Evolutionary conservation across 495 filamentous ascomycete species (phyloP).

Genomic region (Geopyxis carbonaria): DNA sequence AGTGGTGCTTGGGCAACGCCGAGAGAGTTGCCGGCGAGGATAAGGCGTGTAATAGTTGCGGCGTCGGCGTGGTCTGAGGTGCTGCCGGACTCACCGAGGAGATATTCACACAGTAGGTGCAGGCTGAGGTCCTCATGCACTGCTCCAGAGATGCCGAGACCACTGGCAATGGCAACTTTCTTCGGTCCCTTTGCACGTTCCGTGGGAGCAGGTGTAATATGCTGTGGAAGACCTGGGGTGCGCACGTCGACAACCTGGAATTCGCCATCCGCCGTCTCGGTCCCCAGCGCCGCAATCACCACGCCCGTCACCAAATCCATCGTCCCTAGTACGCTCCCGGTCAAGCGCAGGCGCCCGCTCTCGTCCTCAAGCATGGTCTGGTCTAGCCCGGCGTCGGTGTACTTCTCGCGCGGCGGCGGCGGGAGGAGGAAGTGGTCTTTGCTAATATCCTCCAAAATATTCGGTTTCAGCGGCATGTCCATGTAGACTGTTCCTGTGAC

Average conservation of each 20-base stretch:
- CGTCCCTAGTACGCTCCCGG: slow-evolving; percentile 45
- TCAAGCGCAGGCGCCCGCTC: slow-evolving; percentile 72
- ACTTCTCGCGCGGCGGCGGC: slow-evolving; percentile 64
- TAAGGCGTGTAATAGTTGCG: slow-evolving; percentile 58
- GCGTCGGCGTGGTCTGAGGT: slow-evolving; percentile 37
- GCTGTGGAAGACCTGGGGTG: slow-evolving; percentile 67
- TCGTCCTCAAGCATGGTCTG: slow-evolving; percentile 88
- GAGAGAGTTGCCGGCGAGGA: slow-evolving; percentile 86
- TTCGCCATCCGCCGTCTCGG: slow-evolving; percentile 77
- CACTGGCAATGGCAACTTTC: slow-evolving; percentile 79
- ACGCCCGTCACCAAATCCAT: slow-evolving; percentile 74
- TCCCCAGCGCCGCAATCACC: slow-evolving; percentile 79
- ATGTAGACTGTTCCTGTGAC: slow-evolving; percentile 87
- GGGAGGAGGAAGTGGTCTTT: slow-evolving; percentile 87
- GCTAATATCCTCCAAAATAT: slow-evolving; percentile 84
- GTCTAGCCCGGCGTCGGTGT: slow-evolving; percentile 42
- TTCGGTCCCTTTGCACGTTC: slow-evolving; percentile 32
- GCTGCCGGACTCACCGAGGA: slow-evolving; percentile 64
- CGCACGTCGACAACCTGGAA: slow-evolving; percentile 84
- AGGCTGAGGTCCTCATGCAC: slow-evolving; percentile 50
- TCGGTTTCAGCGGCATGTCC: slow-evolving; percentile 93
- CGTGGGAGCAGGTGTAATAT: too few relatives aligned
- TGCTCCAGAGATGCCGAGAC: slow-evolving; percentile 63
- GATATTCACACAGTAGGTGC: slow-evolving; percentile 67
- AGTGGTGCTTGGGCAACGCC: slow-evolving; percentile 32